Evolutionary conservation across 129 eudicot genomes (phyloP).

Genomic region (Daucus carota): DH1_v3.0 NC_030381.2:38412501-38413000

Average conservation of each 20-base stretch:
- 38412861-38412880: too few relatives aligned
- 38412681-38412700: background rate
- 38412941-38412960: too few relatives aligned
- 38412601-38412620: background rate
- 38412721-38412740: background rate
- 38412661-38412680: background rate
- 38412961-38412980: too few relatives aligned
- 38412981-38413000: too few relatives aligned
- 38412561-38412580: background rate
- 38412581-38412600: background rate
- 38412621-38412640: background rate
- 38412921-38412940: too few relatives aligned
- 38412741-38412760: background rate
- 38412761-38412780: background rate
- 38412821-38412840: background rate
- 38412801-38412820: background rate
- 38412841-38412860: too few relatives aligned
- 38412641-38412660: background rate
- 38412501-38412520: background rate
- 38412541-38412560: background rate
- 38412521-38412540: too few relatives aligned
- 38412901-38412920: too few relatives aligned
- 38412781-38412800: background rate
- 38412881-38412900: too few relatives aligned
- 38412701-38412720: background rate